Conservation (phyloP, 2,329 filamentous ascomycete genomes). For the Blastomyces parvus region DNA sequence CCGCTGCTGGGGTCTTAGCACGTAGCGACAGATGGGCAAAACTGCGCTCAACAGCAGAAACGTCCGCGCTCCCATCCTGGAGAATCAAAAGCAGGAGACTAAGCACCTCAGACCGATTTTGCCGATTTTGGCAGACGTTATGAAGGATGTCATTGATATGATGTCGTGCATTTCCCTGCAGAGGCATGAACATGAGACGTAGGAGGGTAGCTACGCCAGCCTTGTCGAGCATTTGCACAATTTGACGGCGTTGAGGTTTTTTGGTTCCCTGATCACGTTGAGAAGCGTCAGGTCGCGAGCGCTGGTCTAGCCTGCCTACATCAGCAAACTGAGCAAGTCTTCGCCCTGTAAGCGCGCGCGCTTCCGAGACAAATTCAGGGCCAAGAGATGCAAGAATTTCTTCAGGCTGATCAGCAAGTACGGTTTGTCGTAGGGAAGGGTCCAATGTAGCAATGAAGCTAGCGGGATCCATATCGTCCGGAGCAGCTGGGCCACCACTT, state of each 20-base stretch:
- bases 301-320: conserved; percentile 28
- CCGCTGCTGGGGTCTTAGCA: conserved; percentile 67
- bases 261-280: conserved; percentile 41
- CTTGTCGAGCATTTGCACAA: conserved; percentile 96
- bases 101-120: conserved; percentile 87
- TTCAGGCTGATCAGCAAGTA: conserved; percentile 85
- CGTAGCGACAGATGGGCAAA: conserved; percentile 87
- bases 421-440: conserved; percentile 70
- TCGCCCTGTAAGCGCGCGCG: conserved; percentile 57
- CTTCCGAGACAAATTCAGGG: conserved; percentile 76
- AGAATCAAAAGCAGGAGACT: conserved; percentile 86
- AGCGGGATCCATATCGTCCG: conserved; percentile 81
- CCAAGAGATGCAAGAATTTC: conserved; percentile 76
- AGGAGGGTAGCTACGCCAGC: conserved; percentile 89
- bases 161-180: conserved; percentile 74
- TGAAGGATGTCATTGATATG: conserved; percentile 80
- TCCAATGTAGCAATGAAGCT: conserved; percentile 88
- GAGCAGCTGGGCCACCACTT: conserved; percentile 42
- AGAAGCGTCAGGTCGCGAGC: conserved; percentile 14
- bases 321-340: conserved; percentile 47
- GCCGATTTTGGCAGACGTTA: conserved; percentile 91
- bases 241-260: conserved; percentile 66
- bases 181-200: conserved; percentile 95
- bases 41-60: conserved; percentile 87
- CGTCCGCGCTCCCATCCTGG: conserved; percentile 88